These are phyloP conservation scores for Arxiozyma bovina DNA, from an alignment of 1,139 yeast species.

Conservation along the genomic window DNA sequence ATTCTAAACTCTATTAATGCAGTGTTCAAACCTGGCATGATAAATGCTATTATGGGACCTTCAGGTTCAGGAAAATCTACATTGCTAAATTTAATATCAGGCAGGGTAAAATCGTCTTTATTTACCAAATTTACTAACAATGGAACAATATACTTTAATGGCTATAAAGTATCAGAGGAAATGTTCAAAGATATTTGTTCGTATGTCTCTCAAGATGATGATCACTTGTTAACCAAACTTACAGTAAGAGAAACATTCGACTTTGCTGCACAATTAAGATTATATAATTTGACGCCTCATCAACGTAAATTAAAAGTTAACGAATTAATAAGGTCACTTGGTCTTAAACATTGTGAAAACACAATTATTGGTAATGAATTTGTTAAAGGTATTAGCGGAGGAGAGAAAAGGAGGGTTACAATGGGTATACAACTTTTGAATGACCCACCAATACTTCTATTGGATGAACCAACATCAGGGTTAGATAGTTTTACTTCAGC, in stretches of 20 bases:
- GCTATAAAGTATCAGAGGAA: conserved; percentile 35
- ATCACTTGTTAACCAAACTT: conserved; percentile 55
- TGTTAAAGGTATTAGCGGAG: conserved; percentile 76
- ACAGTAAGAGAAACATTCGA: conserved; percentile 71
- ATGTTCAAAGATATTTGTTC: conserved; percentile 49
- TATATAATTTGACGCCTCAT: conserved; percentile 32
- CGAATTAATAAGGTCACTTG: conserved; percentile 54
- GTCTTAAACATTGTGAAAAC: conserved; percentile 69
- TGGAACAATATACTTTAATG: conserved; percentile 41
- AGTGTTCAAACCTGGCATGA: conserved; percentile 48
- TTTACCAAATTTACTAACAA: conserved; percentile 31
- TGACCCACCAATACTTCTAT: conserved; percentile 58
- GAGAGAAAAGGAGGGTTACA: conserved; percentile 75
- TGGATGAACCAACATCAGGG: conserved; percentile 89
- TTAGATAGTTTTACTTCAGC: conserved; percentile 73
- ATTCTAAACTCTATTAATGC: conserved; percentile 50
- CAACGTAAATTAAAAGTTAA: conserved; percentile 39
- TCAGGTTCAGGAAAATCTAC: conserved; percentile 85
- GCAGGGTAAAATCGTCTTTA: conserved; percentile 46
- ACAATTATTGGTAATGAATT: conserved; percentile 65
- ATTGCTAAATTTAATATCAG: conserved; percentile 55
- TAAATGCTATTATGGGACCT: conserved; percentile 87
- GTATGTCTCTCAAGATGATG: conserved; percentile 76
- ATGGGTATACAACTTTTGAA: conserved; percentile 71
- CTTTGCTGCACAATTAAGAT: conserved; percentile 62